These are phyloP conservation scores for Chrysophaeum taylorii DNA, from an alignment of 352 stramenopile species.

Conservation along the genomic window DNA sequence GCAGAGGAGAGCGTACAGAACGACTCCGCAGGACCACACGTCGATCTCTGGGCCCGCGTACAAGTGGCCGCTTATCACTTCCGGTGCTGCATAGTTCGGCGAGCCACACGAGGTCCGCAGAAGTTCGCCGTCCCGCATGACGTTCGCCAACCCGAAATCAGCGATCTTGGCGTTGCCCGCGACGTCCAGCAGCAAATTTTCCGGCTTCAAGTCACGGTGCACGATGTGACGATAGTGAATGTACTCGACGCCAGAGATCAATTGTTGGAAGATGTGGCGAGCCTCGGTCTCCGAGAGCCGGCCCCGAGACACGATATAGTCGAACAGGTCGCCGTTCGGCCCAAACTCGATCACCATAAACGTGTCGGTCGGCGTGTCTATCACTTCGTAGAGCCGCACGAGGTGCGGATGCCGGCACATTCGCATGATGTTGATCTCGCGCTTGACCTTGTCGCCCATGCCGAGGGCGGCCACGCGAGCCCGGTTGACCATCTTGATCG, in stretches of 20 bases:
- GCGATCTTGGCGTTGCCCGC: slow-evolving; percentile 99
- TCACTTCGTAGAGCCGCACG: slow-evolving; percentile 94
- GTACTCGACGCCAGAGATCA: slow-evolving; percentile 94
- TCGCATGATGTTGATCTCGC: slow-evolving; percentile 97
- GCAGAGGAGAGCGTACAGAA: slow-evolving; percentile 96
- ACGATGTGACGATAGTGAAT: slow-evolving; percentile 98
- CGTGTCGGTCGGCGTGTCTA: slow-evolving; percentile 92
- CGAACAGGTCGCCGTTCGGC: slow-evolving; percentile 77
- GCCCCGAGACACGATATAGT: slow-evolving; percentile 97
- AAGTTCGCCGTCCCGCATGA: slow-evolving; percentile 96
- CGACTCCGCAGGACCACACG: slow-evolving; percentile 98
- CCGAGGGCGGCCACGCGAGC: slow-evolving; percentile 95
- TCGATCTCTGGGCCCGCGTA: slow-evolving; percentile 97
- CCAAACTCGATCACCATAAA: slow-evolving; percentile 85
- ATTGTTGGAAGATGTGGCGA: slow-evolving; percentile 96
- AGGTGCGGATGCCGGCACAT: slow-evolving; percentile 98
- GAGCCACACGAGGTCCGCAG: slow-evolving; percentile 86
- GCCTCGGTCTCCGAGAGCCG: slow-evolving; percentile 88
- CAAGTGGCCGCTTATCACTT: slow-evolving; percentile 94
- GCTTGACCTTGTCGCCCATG: slow-evolving; percentile 97
- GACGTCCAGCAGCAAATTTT: slow-evolving; percentile 90
- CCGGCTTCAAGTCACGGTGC: slow-evolving; percentile 93
- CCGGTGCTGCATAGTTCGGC: slow-evolving; percentile 96
- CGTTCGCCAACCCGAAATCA: slow-evolving; percentile 97
- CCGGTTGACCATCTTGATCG: slow-evolving; percentile 99